These are phyloP conservation scores for Plasmodium adleri DNA, from an alignment of 169 alveolate genomes.

Conservation along the genomic window DNA sequence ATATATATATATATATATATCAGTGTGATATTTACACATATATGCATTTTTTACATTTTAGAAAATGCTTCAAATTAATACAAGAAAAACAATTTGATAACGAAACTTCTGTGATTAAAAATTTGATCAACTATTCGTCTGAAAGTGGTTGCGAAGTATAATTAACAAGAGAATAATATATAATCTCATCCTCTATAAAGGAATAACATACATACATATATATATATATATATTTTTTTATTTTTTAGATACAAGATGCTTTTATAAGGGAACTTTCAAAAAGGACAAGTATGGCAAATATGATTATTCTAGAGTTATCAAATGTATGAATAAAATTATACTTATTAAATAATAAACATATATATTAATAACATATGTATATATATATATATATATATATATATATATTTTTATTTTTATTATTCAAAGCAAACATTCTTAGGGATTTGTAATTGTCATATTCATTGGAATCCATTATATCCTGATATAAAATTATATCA, in stretches of 20 bases:
- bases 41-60: not conserved
- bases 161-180: not conserved
- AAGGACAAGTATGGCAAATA: conserved; percentile 44
- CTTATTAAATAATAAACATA: too few species aligned
- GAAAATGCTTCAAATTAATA: conserved; percentile 29
- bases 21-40: too few species aligned
- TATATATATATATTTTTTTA: not conserved
- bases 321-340: conserved; percentile 2
- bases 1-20: not conserved
- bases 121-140: conserved; percentile 26
- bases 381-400: not conserved
- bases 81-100: conserved; percentile 14
- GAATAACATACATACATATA: too few species aligned
- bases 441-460: conserved; percentile 49
- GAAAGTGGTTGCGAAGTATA: conserved; percentile 20
- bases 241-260: conserved; percentile 40
- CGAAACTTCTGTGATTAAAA: conserved; percentile 12
- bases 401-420: too few species aligned
- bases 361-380: too few species aligned
- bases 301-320: conserved; percentile 42
- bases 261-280: conserved; percentile 26
- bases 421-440: conserved; percentile 7
- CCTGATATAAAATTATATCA: conserved; percentile 57
- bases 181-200: too few species aligned
- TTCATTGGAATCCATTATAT: conserved; percentile 54